Evolutionary conservation across 176 grass and related monocot species (phyloP), one percentile per base, ranked within the genome.

Genomic region (Tillandsia leiboldiana): DNA sequence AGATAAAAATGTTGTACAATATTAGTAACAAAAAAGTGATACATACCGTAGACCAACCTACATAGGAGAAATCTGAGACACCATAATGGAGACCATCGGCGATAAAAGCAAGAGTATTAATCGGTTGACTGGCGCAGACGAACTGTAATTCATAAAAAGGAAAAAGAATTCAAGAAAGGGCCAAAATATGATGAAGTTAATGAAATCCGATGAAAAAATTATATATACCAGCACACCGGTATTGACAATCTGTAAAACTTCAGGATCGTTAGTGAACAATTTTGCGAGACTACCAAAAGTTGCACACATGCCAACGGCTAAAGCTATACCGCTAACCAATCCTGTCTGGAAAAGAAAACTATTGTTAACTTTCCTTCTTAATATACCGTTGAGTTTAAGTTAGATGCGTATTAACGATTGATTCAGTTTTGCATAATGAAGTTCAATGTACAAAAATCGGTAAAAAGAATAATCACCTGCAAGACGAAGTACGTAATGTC

Each of bases 61-160:
- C 82, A 50, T 97, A 97, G 52, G 87, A 75, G 79, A 97, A 97
- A 92, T 97, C 93, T 81, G 89, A 97, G 68, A 83, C 77, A 48
- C 93, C 89, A 63, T 97, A 97, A 69, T 90, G 93, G 22, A 97
- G 86, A 72, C 93, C 93, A 72, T 97, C 93, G 51, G 85, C 89
- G 67, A 97, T 83, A 73, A 97, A 97, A 73, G 93, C 93, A 76
- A 97, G 77, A 49, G 89, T 82, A 81, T 97, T 97, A 67, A 92
- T 78, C 68, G 89, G 93, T 80, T 97, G 93, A 67, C 81, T 97
- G 23, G 86, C 93, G 74, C 86, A 81, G 3, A 97, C 86, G 83
- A 97, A 97, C 89, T 90, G 68, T 42, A 42, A 5, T 42, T 42
- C 3, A 42, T 7, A 42, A 75, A 89, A 81, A 26, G 0, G 52